Conservation (phyloP, 139 green algal genomes). For the Astrephomene gubernaculifera region DNA sequence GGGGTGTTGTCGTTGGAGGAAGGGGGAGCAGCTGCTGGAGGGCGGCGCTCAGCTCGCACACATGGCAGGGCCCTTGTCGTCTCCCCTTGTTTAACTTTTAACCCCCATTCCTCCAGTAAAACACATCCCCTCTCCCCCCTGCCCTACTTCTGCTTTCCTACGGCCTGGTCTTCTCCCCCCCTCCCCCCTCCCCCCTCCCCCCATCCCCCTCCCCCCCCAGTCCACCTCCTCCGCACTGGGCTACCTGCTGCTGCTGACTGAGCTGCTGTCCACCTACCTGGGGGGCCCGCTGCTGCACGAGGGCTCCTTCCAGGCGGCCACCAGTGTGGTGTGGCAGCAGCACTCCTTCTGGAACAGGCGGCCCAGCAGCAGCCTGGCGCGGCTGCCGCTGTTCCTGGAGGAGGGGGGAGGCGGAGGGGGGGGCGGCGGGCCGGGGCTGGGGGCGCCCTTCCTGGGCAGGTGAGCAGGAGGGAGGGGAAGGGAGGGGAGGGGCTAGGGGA, state of each 20-base stretch:
- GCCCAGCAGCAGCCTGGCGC: slow-evolving; percentile 41
- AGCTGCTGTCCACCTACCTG: slow-evolving; percentile 69
- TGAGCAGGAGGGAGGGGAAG: not conserved
- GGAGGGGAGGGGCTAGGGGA: not conserved
- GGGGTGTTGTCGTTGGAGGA: no score
- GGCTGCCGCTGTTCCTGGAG: slow-evolving; percentile 70
- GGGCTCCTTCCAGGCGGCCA: slow-evolving; percentile 61
- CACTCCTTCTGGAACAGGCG: slow-evolving; percentile 67
- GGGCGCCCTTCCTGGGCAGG: no score
- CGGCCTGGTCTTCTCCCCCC: not conserved
- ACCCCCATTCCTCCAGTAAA: not conserved
- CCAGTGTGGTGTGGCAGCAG: slow-evolving; percentile 72
- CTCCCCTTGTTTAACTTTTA: no score
- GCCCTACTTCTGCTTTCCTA: no score
- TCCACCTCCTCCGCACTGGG: slow-evolving; percentile 66
- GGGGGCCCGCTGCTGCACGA: slow-evolving; percentile 75
- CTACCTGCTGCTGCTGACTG: slow-evolving; percentile 74
- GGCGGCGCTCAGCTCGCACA: no score
- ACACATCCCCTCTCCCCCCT: not conserved
- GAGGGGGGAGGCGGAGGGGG: slow-evolving; percentile 14
- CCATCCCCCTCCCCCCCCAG: slow-evolving; percentile 28
- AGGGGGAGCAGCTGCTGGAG: no score
- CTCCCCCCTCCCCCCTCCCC: not conserved
- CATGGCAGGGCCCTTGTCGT: no score
- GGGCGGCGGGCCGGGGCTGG: not conserved